Percentiles rank a stretch among this genome's conserved stretches.
Conservation (phyloP, 176 grass and related monocot species). For the Secale cereale region DNA sequence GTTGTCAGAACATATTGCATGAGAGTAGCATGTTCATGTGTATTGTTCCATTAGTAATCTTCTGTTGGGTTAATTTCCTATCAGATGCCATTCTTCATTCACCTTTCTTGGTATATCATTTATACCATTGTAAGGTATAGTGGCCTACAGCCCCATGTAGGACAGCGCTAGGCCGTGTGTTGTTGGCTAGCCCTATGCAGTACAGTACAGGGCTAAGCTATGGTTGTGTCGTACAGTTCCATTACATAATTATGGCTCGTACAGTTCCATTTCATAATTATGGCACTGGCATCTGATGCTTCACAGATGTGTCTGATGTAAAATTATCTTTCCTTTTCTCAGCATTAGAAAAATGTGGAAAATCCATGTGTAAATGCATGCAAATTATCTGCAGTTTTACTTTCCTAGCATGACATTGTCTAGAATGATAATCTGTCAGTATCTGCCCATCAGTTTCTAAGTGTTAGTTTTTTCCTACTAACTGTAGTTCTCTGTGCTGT, state of each 20-base stretch:
- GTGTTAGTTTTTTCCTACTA: neutral
- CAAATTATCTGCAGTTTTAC: neutral
- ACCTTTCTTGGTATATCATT: neutral
- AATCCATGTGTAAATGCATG: neutral
- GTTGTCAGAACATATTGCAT: too few species aligned
- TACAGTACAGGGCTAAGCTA: neutral
- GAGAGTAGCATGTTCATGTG: too few species aligned
- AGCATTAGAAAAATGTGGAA: neutral
- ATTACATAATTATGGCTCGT: neutral
- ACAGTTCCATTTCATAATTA: conserved; percentile 13
- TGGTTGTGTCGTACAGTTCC: neutral
- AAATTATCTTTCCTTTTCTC: neutral
- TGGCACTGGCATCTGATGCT: neutral
- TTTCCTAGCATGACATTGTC: conserved; percentile 15
- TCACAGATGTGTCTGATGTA: neutral
- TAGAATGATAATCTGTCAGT: neutral
- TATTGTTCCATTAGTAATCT: too few species aligned
- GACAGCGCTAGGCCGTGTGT: conserved; percentile 18
- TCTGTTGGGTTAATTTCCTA: too few species aligned
- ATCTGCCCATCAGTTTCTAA: neutral
- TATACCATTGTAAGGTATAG: neutral
- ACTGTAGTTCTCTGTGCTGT: conserved; percentile 21
- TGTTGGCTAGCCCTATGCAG: conserved; percentile 6
- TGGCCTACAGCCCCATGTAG: conserved; percentile 14
- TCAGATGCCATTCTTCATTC: too few species aligned